phyloP scores from a whole-genome alignment of 768 basidiomycete genomes.

The Pleurotus ostreatus region DNA sequence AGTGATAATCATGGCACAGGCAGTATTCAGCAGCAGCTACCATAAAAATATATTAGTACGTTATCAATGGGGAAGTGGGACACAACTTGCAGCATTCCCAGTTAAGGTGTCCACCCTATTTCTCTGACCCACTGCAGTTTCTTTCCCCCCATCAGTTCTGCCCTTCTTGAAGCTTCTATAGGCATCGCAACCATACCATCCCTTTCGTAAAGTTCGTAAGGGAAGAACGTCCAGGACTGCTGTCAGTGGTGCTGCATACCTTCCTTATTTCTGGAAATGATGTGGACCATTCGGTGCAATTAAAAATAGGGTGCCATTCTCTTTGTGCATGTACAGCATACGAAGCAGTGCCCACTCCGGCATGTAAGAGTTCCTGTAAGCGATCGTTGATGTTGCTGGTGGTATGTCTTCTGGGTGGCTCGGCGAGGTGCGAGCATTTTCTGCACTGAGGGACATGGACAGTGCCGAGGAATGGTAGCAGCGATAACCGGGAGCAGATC shows the following conservation, averaged over 20 bases:
- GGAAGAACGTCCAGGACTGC: conserved; percentile 50
- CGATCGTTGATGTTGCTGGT: no score
- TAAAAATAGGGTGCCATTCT: not conserved
- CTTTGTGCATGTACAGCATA: not conserved
- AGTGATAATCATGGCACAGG: conserved; percentile 85
- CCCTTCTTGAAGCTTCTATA: conserved; percentile 45
- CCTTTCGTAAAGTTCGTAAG: conserved; percentile 63
- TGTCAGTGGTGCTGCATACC: conserved; percentile 57
- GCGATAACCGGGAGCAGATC: not conserved
- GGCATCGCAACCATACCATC: conserved; percentile 59
- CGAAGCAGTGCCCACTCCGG: not conserved
- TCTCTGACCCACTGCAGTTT: conserved; percentile 16
- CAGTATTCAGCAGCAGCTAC: conserved; percentile 73
- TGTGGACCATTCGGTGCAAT: not conserved
- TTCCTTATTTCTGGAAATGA: conserved; percentile 40
- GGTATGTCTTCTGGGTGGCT: no score
- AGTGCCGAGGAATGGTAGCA: not conserved
- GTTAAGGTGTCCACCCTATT: conserved; percentile 63
- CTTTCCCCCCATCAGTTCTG: conserved; percentile 50
- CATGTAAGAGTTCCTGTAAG: not conserved
- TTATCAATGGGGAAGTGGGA: not conserved
- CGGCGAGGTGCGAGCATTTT: no score
- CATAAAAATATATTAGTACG: conserved; percentile 27
- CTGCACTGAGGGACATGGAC: no score
- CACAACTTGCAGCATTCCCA: conserved; percentile 61